phyloP scores from a whole-genome alignment of 2,329 filamentous ascomycete genomes.

The Calonectria pauciramosa region DNA sequence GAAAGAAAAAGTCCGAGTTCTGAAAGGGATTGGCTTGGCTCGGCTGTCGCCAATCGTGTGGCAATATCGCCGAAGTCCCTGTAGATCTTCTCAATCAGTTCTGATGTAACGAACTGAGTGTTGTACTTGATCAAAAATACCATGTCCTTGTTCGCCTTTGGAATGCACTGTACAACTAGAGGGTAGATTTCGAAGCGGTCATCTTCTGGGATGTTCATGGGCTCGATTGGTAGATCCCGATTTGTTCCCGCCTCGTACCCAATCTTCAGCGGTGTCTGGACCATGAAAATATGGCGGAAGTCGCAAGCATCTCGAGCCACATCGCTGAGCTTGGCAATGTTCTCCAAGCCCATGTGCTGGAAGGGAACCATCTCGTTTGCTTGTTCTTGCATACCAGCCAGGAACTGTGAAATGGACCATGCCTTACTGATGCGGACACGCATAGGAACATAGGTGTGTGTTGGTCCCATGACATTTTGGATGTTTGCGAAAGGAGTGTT shows the following conservation, averaged over 20 bases:
- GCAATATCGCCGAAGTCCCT: not conserved
- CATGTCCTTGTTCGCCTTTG: not conserved
- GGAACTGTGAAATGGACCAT: not conserved
- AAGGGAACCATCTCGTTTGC: not conserved
- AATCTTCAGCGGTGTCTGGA: not conserved
- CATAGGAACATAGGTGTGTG: not conserved
- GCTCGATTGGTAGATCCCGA: not conserved
- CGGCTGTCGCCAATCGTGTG: not conserved
- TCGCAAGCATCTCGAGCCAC: not conserved
- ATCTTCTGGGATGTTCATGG: not conserved
- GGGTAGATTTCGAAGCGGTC: conserved; percentile 4
- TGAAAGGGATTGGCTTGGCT: not conserved
- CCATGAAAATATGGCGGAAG: not conserved
- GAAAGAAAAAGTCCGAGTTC: not conserved
- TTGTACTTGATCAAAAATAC: not conserved
- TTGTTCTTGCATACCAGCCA: not conserved
- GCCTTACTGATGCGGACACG: not conserved
- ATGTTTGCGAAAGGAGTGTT: conserved; percentile 2
- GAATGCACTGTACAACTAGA: conserved; percentile 1
- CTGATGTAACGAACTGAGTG: not conserved
- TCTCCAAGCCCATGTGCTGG: not conserved
- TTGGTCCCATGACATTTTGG: not conserved
- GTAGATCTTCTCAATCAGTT: not conserved
- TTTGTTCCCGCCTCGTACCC: not conserved
- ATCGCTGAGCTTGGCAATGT: conserved; percentile 2